Percentiles rank a stretch among this genome's conserved stretches.
Evolutionary conservation across 2,329 filamentous ascomycete species (phyloP).

Genomic region (Diaporthe batatas): DNA sequence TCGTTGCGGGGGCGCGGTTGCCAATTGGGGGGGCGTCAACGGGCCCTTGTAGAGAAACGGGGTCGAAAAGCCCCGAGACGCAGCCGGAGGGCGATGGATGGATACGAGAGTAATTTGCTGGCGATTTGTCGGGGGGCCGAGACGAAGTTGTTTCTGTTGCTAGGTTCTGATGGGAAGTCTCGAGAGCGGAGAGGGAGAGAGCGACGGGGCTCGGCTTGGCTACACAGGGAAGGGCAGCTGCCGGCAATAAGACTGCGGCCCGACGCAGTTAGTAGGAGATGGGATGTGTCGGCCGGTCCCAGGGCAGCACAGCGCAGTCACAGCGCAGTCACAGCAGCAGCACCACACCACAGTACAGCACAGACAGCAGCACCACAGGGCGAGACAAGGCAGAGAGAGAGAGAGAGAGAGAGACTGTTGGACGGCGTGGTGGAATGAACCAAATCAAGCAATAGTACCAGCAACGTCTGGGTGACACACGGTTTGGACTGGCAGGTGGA

Average conservation of each 20-base stretch:
- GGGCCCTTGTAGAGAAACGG: slow-evolving; percentile 13
- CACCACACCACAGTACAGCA: neutral
- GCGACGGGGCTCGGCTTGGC: slow-evolving; percentile 10
- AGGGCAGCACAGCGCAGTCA: slow-evolving; percentile 3
- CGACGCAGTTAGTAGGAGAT: slow-evolving; percentile 17
- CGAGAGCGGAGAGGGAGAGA: slow-evolving; percentile 6
- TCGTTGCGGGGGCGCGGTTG: slow-evolving; percentile 24
- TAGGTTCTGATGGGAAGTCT: neutral
- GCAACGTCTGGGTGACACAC: neutral
- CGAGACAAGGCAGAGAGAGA: no score
- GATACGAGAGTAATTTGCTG: slow-evolving; percentile 28
- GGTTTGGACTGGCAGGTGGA: slow-evolving; percentile 8
- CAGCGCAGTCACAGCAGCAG: neutral
- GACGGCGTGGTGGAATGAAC: slow-evolving; percentile 3
- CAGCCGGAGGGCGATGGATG: slow-evolving; percentile 25
- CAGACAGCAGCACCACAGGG: no score
- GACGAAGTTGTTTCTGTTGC: slow-evolving; percentile 8
- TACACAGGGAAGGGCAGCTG: slow-evolving; percentile 15
- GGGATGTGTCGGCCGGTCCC: neutral
- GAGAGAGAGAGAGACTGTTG: neutral
- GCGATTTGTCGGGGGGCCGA: slow-evolving; percentile 14
- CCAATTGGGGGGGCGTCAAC: slow-evolving; percentile 25
- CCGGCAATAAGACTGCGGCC: slow-evolving; percentile 33
- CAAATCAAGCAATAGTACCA: neutral
- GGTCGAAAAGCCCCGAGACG: slow-evolving; percentile 28